Evolutionary conservation across 2,329 filamentous ascomycete genomes (phyloP), one percentile per base, ranked within the genome.

Genomic region (Trichoderma sp.): DNA sequence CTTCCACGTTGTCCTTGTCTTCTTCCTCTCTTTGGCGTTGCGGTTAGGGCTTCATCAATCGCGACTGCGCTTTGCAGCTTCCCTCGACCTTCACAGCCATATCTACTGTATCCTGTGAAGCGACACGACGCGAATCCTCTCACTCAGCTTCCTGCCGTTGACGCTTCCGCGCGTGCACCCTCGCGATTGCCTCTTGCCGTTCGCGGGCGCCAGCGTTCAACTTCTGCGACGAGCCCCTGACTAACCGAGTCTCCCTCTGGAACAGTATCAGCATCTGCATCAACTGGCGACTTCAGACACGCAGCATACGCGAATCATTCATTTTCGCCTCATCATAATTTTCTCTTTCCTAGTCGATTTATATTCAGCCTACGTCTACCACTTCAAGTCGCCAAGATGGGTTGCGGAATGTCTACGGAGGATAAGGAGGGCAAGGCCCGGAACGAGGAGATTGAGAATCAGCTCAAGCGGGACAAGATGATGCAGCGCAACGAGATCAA

Each of bases 351-450:
- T 30, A 61, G 15, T 47, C 48, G 28, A 19, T 7, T 52, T 52
- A 28, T 43, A 50, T 57, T 59, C 65, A 69, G 67, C 68, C 67
- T 60, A 70, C 59, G 67, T 69, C 67, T 60, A 70, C 59, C 63
- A 64, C 63, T 68, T 68, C 61, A 70, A 67, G 73, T 79, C 80
- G 83, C 78, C 90, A 93, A 84, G 75, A 99, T 99, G 95, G 95
- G 95, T 88, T 99, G 95, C 81, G 94, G 94, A 82, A 96, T 97
- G 92, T 98, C 94, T 80, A 97, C 95, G 77, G 95, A 98, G 85
- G 95, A 98, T 83, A 97, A 97, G 90, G 95, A 98, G 93, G 94
- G 95, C 83, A 98, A 97, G 91, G 92, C 93, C 85, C 90, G 95
- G 74, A 98, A 99, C 79, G 95, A 99, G 86, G 94, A 98, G 88